phyloP scores from a whole-genome alignment of 306 rosid species.

The Lathyrus oleraceus region DNA sequence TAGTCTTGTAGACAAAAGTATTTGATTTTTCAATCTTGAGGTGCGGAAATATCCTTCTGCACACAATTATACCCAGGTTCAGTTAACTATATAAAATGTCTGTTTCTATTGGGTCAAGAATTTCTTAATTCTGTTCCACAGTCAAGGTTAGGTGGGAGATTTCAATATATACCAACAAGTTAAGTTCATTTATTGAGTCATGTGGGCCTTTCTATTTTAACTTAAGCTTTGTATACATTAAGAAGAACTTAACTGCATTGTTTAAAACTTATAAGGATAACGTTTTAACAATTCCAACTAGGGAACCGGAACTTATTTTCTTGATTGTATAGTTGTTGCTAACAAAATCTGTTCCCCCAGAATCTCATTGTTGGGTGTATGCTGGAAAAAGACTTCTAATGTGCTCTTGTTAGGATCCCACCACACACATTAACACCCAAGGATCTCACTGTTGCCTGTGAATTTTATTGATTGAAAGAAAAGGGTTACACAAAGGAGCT shows the following conservation, averaged over 20 bases:
- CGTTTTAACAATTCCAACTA: too few relatives aligned
- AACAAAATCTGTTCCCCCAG: too few relatives aligned
- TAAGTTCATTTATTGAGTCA: neutral
- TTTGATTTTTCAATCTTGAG: conserved; percentile 35
- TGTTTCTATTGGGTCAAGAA: neutral
- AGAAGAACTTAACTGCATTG: neutral
- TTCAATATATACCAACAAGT: neutral
- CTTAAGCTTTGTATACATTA: neutral
- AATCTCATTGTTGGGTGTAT: too few relatives aligned
- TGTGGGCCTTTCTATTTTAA: neutral
- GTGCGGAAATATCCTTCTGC: conserved; percentile 10
- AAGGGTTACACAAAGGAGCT: neutral
- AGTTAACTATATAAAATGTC: neutral
- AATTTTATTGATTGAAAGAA: neutral
- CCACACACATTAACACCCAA: too few relatives aligned
- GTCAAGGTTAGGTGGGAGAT: conserved; percentile 10
- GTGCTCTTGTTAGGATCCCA: too few relatives aligned
- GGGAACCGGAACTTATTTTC: too few relatives aligned
- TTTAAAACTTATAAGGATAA: neutral
- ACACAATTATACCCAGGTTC: neutral
- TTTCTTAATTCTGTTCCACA: neutral
- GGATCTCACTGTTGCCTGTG: too few relatives aligned
- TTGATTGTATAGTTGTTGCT: too few relatives aligned
- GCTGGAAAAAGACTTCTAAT: too few relatives aligned
- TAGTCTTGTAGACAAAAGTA: conserved; percentile 34